Evolutionary conservation across 2,329 filamentous ascomycete species (phyloP).

Genomic region (Aureobasidium namibiae): DNA sequence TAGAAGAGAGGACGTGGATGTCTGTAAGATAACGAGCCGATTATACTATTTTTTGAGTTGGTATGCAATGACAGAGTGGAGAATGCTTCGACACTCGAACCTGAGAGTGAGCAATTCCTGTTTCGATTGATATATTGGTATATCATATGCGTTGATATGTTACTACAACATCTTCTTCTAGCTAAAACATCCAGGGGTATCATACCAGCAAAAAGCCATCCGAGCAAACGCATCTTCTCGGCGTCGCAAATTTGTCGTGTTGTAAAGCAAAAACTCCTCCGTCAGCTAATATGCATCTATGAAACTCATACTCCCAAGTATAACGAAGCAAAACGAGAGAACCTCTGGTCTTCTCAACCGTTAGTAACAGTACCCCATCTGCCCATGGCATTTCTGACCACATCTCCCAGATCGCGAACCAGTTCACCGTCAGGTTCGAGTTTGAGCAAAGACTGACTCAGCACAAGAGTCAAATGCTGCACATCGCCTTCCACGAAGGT

Average conservation of each 20-base stretch:
- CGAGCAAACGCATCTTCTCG: neutral
- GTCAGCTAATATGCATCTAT: neutral
- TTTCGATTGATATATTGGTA: neutral
- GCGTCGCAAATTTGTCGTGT: neutral
- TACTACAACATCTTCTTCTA: neutral
- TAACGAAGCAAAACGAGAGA: neutral
- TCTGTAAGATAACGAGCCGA: neutral
- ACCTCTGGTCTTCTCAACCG: neutral
- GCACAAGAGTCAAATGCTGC: slow-evolving; percentile 11
- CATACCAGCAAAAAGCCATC: neutral
- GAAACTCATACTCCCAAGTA: neutral
- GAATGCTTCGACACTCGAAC: no score
- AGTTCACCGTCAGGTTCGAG: slow-evolving; percentile 19
- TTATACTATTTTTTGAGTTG: neutral
- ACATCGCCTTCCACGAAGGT: slow-evolving; percentile 13
- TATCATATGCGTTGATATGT: neutral
- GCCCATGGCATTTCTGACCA: slow-evolving; percentile 2
- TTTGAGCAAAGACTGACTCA: slow-evolving; percentile 17
- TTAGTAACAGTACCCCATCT: neutral
- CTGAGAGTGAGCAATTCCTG: neutral
- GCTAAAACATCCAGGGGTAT: neutral
- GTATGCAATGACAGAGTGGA: neutral
- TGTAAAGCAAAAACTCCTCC: neutral
- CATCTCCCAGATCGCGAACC: slow-evolving; percentile 18
- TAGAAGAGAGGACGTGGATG: neutral